Evolutionary conservation across 2,329 filamentous ascomycete species (phyloP).

Genomic region (Amauroascus verrucosus): DNA sequence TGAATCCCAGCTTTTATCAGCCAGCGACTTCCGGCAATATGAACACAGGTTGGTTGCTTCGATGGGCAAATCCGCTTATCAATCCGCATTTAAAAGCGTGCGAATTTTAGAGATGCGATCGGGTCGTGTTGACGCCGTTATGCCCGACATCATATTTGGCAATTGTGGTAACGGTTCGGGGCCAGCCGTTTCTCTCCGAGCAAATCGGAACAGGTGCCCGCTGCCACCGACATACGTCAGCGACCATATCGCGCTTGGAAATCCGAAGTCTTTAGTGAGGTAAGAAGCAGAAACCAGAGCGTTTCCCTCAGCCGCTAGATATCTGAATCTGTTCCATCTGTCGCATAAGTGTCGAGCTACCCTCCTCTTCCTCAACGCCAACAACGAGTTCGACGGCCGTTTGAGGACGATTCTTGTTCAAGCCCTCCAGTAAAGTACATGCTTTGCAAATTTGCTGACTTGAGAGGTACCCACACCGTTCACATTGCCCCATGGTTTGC

Average conservation of each 20-base stretch:
- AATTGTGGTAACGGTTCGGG: no score
- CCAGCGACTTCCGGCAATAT: no score
- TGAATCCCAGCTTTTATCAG: no score
- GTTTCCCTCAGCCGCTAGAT: constrained; percentile 7
- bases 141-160: no score
- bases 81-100: no score
- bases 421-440: constrained; percentile 73
- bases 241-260: background rate
- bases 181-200: no score
- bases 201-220: no score
- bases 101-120: no score
- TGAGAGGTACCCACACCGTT: constrained; percentile 86
- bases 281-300: background rate
- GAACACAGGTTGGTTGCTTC: no score
- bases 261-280: background rate
- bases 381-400: constrained; percentile 36
- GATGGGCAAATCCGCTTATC: no score
- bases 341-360: constrained; percentile 42
- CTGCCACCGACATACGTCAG: background rate
- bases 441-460: constrained; percentile 92
- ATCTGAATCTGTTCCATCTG: constrained; percentile 40
- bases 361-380: constrained; percentile 41
- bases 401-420: constrained; percentile 62
- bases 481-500: constrained; percentile 61
- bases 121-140: no score